Evolutionary conservation across 805 yeast genomes (phyloP).

Genomic region (Saccharomyces kudriavzevii): DNA sequence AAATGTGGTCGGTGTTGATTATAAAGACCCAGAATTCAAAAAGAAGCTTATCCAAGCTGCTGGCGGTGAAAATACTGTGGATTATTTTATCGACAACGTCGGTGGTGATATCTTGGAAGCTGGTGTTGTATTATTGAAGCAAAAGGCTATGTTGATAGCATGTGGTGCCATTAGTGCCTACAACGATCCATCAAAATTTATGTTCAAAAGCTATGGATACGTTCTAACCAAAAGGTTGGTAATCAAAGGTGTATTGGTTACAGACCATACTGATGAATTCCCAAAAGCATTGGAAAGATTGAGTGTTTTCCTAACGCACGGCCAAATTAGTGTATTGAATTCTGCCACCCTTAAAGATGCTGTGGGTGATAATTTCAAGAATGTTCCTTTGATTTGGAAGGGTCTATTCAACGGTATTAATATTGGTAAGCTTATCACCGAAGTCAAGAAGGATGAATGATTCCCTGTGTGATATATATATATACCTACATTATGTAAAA

Average conservation of each 20-base stretch:
- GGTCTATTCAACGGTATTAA: conserved; percentile 39
- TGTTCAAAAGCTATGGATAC: conserved; percentile 34
- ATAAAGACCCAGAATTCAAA: conserved; percentile 37
- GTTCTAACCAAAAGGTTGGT: conserved; percentile 45
- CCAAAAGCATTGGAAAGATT: conserved; percentile 34
- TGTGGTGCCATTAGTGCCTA: conserved; percentile 60
- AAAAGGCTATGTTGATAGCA: conserved; percentile 41
- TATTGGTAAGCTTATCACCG: conserved; percentile 45
- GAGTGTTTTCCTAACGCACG: conserved; percentile 32
- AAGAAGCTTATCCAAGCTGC: conserved; percentile 32
- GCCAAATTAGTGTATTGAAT: conserved; percentile 34
- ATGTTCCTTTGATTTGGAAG: conserved; percentile 43
- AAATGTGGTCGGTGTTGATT: conserved; percentile 45
- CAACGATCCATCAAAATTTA: conserved; percentile 35
- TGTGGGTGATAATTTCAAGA: conserved; percentile 34
- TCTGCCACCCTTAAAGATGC: conserved; percentile 37
- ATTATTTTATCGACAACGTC: conserved; percentile 53
- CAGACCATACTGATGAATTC: conserved; percentile 36
- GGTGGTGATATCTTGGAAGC: conserved; percentile 52
- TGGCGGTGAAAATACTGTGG: conserved; percentile 42
- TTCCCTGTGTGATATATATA: background rate
- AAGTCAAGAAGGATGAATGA: conserved; percentile 21
- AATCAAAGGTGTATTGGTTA: conserved; percentile 46
- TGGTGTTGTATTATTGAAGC: conserved; percentile 32
- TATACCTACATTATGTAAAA: background rate